These are phyloP conservation scores for Botrytis elliptica DNA, from an alignment of 2,329 filamentous ascomycete species.

Conservation along the genomic window DNA sequence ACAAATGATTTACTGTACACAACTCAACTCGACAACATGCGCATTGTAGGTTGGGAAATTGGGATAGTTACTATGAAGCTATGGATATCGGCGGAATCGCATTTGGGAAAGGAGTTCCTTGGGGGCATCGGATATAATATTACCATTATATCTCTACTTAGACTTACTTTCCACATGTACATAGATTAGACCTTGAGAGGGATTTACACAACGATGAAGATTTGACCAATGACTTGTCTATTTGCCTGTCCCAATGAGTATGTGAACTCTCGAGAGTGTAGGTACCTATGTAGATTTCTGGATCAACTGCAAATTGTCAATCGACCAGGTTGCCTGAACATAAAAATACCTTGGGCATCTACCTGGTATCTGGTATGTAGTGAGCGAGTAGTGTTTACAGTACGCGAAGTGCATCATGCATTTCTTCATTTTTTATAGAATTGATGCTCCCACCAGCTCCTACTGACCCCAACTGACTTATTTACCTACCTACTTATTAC, in stretches of 20 bases:
- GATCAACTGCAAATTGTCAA: background rate
- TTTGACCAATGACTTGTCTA: background rate
- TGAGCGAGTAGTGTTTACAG: background rate
- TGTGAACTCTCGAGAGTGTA: background rate
- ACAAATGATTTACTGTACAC: constrained; percentile 71
- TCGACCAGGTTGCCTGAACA: too few species aligned
- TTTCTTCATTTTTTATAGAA: background rate
- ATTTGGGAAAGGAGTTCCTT: background rate
- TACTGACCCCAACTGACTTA: background rate
- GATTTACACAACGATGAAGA: background rate
- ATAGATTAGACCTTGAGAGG: background rate
- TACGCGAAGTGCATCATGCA: background rate
- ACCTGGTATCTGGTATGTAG: background rate
- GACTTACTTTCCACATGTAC: constrained; percentile 6
- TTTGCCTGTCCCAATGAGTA: background rate
- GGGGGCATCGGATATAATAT: background rate
- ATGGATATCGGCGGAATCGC: background rate
- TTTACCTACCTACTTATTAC: too few species aligned
- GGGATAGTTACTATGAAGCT: background rate
- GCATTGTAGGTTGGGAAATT: constrained; percentile 26
- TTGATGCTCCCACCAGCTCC: background rate
- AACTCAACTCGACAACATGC: constrained; percentile 55
- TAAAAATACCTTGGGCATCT: background rate
- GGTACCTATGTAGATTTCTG: background rate
- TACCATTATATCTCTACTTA: background rate